Conservation (phyloP, 306 rosid genomes). For the Fragaria iinumae region DNA sequence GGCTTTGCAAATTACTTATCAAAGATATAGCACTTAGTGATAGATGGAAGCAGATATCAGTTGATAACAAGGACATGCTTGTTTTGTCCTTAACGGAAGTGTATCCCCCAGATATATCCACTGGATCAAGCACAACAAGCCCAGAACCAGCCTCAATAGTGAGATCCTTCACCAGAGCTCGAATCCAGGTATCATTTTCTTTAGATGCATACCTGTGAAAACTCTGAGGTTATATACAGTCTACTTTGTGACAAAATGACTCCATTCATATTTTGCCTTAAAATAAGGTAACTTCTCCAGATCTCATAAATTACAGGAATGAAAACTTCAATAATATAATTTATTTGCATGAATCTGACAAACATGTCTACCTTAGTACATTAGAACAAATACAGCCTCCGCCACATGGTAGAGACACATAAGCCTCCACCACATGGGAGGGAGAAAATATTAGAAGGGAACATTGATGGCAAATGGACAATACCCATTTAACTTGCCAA, state of each 20-base stretch:
- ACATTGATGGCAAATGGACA: background rate
- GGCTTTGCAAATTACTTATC: conserved; percentile 79
- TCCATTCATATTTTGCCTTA: background rate
- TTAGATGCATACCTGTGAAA: conserved; percentile 87
- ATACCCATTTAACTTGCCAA: background rate
- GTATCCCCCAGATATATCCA: conserved; percentile 94
- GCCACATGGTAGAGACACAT: background rate
- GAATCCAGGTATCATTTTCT: conserved; percentile 92
- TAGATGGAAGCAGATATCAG: conserved; percentile 88
- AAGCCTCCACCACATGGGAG: background rate
- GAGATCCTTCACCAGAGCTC: conserved; percentile 91
- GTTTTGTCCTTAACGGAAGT: conserved; percentile 95
- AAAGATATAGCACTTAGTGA: conserved; percentile 86
- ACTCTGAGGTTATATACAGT: conserved; percentile 21
- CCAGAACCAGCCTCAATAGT: conserved; percentile 96
- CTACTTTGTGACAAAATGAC: background rate
- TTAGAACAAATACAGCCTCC: background rate
- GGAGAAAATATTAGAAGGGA: background rate
- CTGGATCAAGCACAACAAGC: conserved; percentile 86
- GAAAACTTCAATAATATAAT: background rate
- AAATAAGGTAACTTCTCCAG: background rate
- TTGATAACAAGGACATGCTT: conserved; percentile 77
- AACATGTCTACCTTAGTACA: background rate
- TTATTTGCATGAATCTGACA: background rate
- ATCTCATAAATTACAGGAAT: background rate